Evolutionary conservation across 1,284 basidiomycete genomes (phyloP).

Genomic region (Ustilago loliicola): DNA sequence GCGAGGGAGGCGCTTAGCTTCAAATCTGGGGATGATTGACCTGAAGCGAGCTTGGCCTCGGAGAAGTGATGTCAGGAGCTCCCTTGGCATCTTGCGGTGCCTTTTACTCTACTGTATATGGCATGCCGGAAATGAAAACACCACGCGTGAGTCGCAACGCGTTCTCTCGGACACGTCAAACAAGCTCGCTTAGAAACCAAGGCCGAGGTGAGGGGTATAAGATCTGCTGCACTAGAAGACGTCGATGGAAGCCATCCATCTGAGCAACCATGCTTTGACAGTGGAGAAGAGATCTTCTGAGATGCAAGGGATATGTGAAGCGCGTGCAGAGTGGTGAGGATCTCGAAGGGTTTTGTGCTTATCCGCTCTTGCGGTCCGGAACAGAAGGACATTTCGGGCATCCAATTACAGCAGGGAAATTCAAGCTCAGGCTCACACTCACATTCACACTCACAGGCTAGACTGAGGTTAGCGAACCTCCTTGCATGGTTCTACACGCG

Average conservation of each 20-base stretch:
- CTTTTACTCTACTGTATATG: background rate
- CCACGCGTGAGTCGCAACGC: slow-evolving; percentile 1
- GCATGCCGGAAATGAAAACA: background rate
- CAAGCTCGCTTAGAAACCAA: background rate
- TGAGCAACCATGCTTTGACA: background rate
- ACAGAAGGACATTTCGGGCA: no score
- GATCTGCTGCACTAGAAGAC: slow-evolving; percentile 4
- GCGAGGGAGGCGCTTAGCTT: slow-evolving; percentile 22
- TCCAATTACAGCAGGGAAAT: no score
- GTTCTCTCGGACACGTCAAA: no score
- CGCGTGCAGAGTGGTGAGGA: slow-evolving; percentile 5
- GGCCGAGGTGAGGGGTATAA: slow-evolving; percentile 18
- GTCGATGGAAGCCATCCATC: slow-evolving; percentile 1
- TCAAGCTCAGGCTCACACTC: no score
- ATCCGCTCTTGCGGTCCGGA: background rate
- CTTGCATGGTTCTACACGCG: slow-evolving; percentile 11
- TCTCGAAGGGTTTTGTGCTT: background rate
- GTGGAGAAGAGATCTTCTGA: background rate
- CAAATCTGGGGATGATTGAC: background rate
- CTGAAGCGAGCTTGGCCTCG: slow-evolving; percentile 16
- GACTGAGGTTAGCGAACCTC: background rate
- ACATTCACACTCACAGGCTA: no score
- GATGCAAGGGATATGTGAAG: slow-evolving; percentile 8
- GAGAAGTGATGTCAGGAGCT: slow-evolving; percentile 31
- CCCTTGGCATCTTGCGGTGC: slow-evolving; percentile 1